A percentile compares a stretch with the other conserved stretches of the same genome.
These are phyloP conservation scores for Debaryomycetaceae sp. DNA, from an alignment of 1,139 yeast genomes.

Conservation along the genomic window DNA sequence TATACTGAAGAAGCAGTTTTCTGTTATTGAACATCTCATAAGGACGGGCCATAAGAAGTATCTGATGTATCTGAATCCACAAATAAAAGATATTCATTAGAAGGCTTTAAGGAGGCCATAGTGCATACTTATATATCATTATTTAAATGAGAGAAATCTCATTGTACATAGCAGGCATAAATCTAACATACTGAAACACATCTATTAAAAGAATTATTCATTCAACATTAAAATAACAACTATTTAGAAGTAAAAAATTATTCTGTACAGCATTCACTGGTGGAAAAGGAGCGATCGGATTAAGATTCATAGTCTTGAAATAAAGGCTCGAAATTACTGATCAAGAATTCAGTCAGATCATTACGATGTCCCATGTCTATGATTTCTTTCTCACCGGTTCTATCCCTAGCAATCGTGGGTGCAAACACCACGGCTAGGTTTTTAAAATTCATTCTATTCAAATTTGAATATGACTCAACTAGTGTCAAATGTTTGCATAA, in stretches of 20 bases:
- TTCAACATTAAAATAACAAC: slow-evolving; percentile 1
- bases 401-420: slow-evolving; percentile 85
- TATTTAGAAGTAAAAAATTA: neutral
- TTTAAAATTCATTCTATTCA: slow-evolving; percentile 74
- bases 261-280: no score
- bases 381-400: slow-evolving; percentile 79
- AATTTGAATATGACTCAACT: slow-evolving; percentile 45
- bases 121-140: no score
- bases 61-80: slow-evolving; percentile 70
- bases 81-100: slow-evolving; percentile 59
- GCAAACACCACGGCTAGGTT: slow-evolving; percentile 93
- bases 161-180: slow-evolving; percentile 3
- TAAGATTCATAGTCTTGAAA: slow-evolving; percentile 16
- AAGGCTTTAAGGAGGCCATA: no score
- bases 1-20: slow-evolving; percentile 75
- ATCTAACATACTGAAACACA: neutral
- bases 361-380: slow-evolving; percentile 82
- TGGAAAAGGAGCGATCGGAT: neutral
- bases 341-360: slow-evolving; percentile 72
- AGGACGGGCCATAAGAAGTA: slow-evolving; percentile 70
- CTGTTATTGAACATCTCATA: slow-evolving; percentile 81
- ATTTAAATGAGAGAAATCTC: no score
- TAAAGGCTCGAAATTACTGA: slow-evolving; percentile 50
- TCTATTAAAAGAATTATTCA: neutral
- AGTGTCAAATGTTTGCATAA: slow-evolving; percentile 64